Percentiles rank a stretch among this genome's conserved stretches.
Conservation (phyloP, 1,284 basidiomycete genomes). For the Puccinia horiana region DNA sequence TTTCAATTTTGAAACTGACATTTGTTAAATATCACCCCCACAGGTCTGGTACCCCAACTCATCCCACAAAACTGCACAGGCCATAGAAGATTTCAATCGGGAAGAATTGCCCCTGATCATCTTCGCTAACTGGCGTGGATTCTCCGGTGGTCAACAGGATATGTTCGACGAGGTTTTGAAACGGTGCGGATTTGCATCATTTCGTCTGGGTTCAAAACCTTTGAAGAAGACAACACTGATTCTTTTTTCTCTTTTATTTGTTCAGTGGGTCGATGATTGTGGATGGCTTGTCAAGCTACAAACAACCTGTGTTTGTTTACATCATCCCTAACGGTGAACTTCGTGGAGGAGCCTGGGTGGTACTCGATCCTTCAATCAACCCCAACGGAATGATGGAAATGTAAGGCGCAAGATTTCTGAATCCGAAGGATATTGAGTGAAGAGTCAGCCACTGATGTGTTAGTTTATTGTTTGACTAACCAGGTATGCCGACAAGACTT, state of each 20-base stretch:
- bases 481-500: slow-evolving; percentile 76
- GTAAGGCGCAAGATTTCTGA: slow-evolving; percentile 63
- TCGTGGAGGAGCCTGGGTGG: slow-evolving; percentile 99
- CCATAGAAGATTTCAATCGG: slow-evolving; percentile 97
- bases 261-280: slow-evolving; percentile 70
- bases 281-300: slow-evolving; percentile 94
- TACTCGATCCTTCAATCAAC: slow-evolving; percentile 91
- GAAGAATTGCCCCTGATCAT: slow-evolving; percentile 96
- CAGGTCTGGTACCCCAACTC: slow-evolving; percentile 96
- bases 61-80: slow-evolving; percentile 99
- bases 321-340: slow-evolving; percentile 98
- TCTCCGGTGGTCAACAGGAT: slow-evolving; percentile 98
- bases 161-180: slow-evolving; percentile 66
- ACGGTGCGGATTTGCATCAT: slow-evolving; percentile 51
- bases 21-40: background rate
- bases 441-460: background rate
- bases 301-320: slow-evolving; percentile 98
- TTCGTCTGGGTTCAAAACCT: no score
- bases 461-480: slow-evolving; percentile 10
- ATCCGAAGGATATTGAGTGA: background rate
- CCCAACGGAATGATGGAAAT: slow-evolving; percentile 97
- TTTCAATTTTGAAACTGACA: background rate
- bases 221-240: background rate
- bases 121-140: slow-evolving; percentile 99
- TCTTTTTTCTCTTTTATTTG: background rate